Base-by-base conservation (phyloP, 1,139 yeast species). In the Suhomyces chickasaworum region DNA sequence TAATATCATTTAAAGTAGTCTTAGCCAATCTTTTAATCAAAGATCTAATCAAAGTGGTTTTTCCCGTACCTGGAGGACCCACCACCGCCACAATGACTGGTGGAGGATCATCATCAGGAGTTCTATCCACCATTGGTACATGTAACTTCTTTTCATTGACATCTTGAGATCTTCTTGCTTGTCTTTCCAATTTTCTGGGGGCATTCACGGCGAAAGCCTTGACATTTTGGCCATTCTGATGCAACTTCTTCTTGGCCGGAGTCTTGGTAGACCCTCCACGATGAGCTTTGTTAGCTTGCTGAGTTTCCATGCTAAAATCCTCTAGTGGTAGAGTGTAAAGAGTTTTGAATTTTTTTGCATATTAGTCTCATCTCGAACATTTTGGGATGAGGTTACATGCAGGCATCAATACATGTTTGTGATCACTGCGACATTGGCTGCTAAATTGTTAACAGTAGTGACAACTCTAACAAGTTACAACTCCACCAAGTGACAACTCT, bases 21-120 rank as follows among this genome's bases (percentile, higher is more conserved):
- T 95, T 95, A n/a, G 98, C 83, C 66, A 89, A 80, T 64, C 97
- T 73, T 66, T 93, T 78, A 10, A 95, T 90, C 50, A 95, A 73
- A 8, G 97, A 90, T 64, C 89, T 86, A 61, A 95, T 89, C 60
- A 95, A 75, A 0, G 99, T 93, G 16, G 97, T 83, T 64, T 95
- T 95, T 53, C 99, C 99, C 0, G 98, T 93, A 10, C 99, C 99
- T 7, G 97, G 97, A 8, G 99, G 99, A 0, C 99, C 99, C 15
- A 93, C 97, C 6, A 93, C 96, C 0, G 97, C 97, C 31, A 95
- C 89, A 47, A 95, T 84, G 18, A 93, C 86, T 45, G 99, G 99
- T 31, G 99, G 98, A 1, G 99, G 97, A 60, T 86, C 95, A 58
- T 91, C 97, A 47, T 93, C 99, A 0, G 99, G 98, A 0, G 98